These are phyloP conservation scores for Pythium insidiosum DNA, from an alignment of 352 stramenopile species.

Conservation along the genomic window DNA sequence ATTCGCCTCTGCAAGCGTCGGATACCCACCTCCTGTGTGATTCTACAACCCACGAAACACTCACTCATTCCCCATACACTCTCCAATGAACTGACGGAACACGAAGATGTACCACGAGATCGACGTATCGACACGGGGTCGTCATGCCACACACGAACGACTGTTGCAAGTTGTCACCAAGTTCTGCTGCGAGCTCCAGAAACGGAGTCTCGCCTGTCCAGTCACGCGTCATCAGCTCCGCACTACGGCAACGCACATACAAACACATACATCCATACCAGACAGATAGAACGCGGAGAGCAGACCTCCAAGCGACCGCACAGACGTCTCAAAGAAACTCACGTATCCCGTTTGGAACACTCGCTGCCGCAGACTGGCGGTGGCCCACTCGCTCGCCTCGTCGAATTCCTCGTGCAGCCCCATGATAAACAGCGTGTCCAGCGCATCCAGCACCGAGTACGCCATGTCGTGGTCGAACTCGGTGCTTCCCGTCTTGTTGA, in stretches of 20 bases:
- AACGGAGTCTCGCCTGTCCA: constrained; percentile 30
- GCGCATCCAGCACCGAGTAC: constrained; percentile 47
- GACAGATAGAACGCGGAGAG: constrained; percentile 49
- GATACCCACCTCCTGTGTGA: constrained; percentile 5
- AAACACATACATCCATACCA: constrained; percentile 6
- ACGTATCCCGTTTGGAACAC: constrained; percentile 30
- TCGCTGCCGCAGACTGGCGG: constrained; percentile 21
- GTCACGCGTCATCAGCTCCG: background rate
- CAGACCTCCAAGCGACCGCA: constrained; percentile 45
- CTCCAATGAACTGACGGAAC: background rate
- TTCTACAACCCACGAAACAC: constrained; percentile 2
- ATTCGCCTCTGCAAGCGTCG: constrained; percentile 32
- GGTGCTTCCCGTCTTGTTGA: constrained; percentile 9
- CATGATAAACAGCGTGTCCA: constrained; percentile 66
- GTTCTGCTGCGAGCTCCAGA: constrained; percentile 23
- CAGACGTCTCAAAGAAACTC: constrained; percentile 58
- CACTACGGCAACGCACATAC: background rate
- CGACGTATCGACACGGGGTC: constrained; percentile 26
- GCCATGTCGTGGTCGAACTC: constrained; percentile 55
- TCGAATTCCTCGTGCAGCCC: constrained; percentile 55
- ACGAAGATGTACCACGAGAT: constrained; percentile 23
- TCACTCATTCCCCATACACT: background rate
- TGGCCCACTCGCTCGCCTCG: constrained; percentile 44
- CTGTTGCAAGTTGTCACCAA: constrained; percentile 24
- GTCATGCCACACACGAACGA: constrained; percentile 26